Evolutionary conservation across 2,329 filamentous ascomycete genomes (phyloP).

Genomic region (Clathrospora elynae): DNA sequence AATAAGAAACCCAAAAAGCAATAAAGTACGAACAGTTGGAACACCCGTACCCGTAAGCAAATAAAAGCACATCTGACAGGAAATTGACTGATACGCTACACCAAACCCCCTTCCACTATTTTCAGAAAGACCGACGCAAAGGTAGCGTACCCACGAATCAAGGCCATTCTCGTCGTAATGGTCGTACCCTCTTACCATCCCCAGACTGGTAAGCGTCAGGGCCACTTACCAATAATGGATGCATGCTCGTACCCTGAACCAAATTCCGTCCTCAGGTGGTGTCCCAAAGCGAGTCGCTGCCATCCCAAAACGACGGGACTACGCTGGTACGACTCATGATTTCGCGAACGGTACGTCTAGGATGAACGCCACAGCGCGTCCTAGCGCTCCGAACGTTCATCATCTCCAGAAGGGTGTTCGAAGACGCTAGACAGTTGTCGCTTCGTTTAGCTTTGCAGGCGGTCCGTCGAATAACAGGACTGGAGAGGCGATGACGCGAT

Average conservation of each 20-base stretch:
- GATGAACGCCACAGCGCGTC: constrained; percentile 7
- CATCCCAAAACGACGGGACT: background rate
- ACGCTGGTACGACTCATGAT: constrained; percentile 7
- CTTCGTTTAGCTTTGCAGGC: constrained; percentile 1
- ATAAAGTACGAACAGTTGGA: constrained; percentile 5
- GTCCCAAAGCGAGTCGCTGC: constrained; percentile 15
- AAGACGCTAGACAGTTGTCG: constrained; percentile 1
- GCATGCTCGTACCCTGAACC: constrained; percentile 6
- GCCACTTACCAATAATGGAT: constrained; percentile 19
- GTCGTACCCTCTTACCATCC: constrained; percentile 16
- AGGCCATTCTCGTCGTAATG: constrained; percentile 8
- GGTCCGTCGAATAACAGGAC: background rate
- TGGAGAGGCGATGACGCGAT: constrained; percentile 1
- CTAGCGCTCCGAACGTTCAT: constrained; percentile 3
- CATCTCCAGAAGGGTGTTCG: background rate
- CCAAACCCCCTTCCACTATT: constrained; percentile 5
- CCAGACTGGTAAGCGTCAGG: constrained; percentile 14
- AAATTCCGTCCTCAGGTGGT: constrained; percentile 13
- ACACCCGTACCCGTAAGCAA: constrained; percentile 1
- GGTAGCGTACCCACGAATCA: constrained; percentile 17
- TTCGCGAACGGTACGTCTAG: constrained; percentile 4
- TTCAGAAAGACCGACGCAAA: constrained; percentile 8
- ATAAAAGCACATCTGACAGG: constrained; percentile 11
- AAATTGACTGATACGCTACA: constrained; percentile 14
- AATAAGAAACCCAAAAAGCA: constrained; percentile 3